These are phyloP conservation scores for Arthrobotrys iridis DNA, from an alignment of 2,329 filamentous ascomycete species.

Conservation along the genomic window DNA sequence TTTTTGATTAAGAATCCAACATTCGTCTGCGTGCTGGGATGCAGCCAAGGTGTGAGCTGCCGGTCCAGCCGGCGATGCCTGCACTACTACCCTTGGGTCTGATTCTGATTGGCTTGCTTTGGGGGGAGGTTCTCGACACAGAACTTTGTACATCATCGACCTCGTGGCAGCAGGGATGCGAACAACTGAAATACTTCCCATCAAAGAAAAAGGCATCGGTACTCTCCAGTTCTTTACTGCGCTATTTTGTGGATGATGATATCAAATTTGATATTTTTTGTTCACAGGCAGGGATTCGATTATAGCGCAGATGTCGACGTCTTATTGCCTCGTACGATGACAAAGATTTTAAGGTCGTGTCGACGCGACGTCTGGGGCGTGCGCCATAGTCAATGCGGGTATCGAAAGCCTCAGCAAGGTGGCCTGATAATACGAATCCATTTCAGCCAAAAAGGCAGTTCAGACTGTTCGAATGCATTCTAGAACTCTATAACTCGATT, in stretches of 20 bases:
- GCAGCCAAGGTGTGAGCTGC: slow-evolving; percentile 24
- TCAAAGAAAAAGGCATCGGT: not conserved
- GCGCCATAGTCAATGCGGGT: slow-evolving; percentile 3
- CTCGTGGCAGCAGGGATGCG: slow-evolving; percentile 51
- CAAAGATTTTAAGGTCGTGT: not conserved
- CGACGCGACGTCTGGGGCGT: not conserved
- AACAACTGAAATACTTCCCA: not conserved
- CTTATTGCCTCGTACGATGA: not conserved
- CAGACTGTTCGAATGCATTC: slow-evolving; percentile 22
- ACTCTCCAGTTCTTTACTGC: not conserved
- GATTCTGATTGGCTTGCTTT: slow-evolving; percentile 8
- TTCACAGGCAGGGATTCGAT: not conserved
- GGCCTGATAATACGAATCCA: not conserved
- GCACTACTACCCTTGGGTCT: slow-evolving; percentile 14
- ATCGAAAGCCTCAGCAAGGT: slow-evolving; percentile 7
- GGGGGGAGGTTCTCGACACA: not conserved
- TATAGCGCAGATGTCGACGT: not conserved
- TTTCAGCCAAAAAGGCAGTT: slow-evolving; percentile 14
- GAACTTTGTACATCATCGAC: slow-evolving; percentile 17
- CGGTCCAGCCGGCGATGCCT: slow-evolving; percentile 35
- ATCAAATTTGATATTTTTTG: not conserved
- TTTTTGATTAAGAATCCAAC: not conserved
- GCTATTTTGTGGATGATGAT: not conserved
- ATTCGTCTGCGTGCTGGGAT: not conserved
- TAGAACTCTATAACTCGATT: slow-evolving; percentile 26